Evolutionary conservation across 495 filamentous ascomycete species (phyloP).

Genomic region (Lepidopterella palustris): DNA sequence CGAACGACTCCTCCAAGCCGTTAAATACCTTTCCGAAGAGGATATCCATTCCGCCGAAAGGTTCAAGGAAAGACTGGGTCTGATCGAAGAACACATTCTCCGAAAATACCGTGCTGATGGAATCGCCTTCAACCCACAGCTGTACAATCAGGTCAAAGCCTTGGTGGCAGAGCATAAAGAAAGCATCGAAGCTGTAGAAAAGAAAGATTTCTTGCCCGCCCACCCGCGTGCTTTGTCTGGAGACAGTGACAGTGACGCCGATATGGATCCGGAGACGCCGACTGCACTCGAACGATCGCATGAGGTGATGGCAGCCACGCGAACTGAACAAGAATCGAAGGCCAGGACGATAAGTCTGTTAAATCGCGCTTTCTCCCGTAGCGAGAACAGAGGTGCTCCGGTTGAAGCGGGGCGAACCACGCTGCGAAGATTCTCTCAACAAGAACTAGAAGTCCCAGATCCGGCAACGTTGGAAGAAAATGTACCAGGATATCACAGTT

Average conservation of each 20-base stretch:
- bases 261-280: background rate
- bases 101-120: conserved; percentile 9
- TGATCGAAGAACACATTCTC: conserved; percentile 15
- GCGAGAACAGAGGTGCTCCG: too few relatives aligned
- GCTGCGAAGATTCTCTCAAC: too few relatives aligned
- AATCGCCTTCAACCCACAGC: conserved; percentile 9
- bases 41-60: background rate
- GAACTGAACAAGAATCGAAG: too few relatives aligned
- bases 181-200: background rate
- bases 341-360: too few relatives aligned
- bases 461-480: too few relatives aligned
- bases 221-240: background rate
- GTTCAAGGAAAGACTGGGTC: conserved; percentile 10
- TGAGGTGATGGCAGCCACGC: too few relatives aligned
- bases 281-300: too few relatives aligned
- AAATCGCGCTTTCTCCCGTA: too few relatives aligned
- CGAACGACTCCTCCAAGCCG: conserved; percentile 15
- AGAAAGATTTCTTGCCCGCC: background rate
- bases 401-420: too few relatives aligned
- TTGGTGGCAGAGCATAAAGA: conserved; percentile 11
- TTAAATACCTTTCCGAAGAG: conserved; percentile 11
- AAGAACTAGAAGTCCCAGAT: too few relatives aligned
- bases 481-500: too few relatives aligned
- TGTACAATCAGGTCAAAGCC: conserved; percentile 10
- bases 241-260: background rate